Conservation (phyloP, 768 basidiomycete genomes). For the Leccinum broughii region DNA sequence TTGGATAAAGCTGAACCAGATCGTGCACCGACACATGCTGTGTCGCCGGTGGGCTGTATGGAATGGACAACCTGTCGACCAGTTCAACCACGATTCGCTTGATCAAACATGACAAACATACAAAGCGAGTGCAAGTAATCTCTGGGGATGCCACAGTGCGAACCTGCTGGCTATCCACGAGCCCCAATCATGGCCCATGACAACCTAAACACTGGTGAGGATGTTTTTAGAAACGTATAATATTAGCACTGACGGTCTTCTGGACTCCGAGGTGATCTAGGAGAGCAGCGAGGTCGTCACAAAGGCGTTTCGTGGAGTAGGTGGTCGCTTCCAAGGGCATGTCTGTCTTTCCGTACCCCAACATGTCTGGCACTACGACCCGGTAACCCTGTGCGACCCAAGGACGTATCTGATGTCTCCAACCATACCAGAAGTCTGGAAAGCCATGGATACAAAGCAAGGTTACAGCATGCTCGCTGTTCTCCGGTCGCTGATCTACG, state of each 20-base stretch:
- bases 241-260: conserved; percentile 49
- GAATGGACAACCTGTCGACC: conserved; percentile 56
- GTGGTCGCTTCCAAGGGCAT: conserved; percentile 55
- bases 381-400: conserved; percentile 65
- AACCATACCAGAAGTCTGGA: conserved; percentile 73
- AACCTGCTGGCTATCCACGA: conserved; percentile 62
- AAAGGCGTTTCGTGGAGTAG: conserved; percentile 61
- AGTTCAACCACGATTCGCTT: neutral
- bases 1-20: conserved; percentile 51
- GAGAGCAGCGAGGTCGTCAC: conserved; percentile 63
- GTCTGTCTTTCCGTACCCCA: conserved; percentile 66
- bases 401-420: conserved; percentile 71
- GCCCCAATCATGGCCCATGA: conserved; percentile 86
- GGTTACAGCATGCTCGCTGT: conserved; percentile 42
- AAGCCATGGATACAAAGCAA: conserved; percentile 81
- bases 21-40: conserved; percentile 51
- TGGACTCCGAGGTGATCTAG: conserved; percentile 55
- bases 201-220: conserved; percentile 39
- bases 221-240: neutral
- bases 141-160: conserved; percentile 69
- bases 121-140: conserved; percentile 60
- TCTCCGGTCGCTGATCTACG: conserved; percentile 61
- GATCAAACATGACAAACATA: conserved; percentile 33
- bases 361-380: conserved; percentile 51
- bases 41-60: conserved; percentile 60